Evolutionary conservation across 306 rosid genomes (phyloP).

Genomic region (Prunus dulcis): DNA sequence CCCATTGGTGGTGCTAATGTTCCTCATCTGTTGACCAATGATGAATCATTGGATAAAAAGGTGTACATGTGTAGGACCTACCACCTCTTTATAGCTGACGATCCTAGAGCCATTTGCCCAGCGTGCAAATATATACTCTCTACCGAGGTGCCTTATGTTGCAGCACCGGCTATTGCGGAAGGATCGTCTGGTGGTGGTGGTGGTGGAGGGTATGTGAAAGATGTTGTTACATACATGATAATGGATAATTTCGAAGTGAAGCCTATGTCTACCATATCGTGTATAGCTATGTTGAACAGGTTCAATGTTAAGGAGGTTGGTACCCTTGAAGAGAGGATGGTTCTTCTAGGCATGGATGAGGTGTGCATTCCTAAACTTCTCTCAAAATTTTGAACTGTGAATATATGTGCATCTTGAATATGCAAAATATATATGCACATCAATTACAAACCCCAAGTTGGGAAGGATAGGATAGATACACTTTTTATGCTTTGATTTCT

Average conservation of each 20-base stretch:
- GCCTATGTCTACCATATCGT: conserved; percentile 22
- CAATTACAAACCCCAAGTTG: background rate
- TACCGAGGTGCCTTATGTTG: background rate
- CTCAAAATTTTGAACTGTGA: background rate
- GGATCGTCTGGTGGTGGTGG: background rate
- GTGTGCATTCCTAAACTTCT: conserved; percentile 10
- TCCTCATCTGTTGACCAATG: background rate
- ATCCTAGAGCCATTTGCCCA: conserved; percentile 22
- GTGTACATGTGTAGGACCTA: background rate
- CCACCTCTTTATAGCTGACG: background rate
- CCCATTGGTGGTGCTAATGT: rapidly evolving
- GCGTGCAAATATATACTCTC: background rate
- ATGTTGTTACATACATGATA: too few species aligned
- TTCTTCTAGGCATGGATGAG: conserved; percentile 23
- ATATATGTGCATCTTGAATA: background rate
- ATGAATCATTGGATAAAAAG: background rate
- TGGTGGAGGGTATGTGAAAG: too few species aligned
- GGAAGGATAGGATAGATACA: background rate
- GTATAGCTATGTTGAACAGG: conserved; percentile 7
- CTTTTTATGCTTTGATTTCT: background rate
- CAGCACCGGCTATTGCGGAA: background rate
- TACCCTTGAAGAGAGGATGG: conserved; percentile 20
- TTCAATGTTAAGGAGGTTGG: conserved; percentile 19
- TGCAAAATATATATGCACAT: too few species aligned
- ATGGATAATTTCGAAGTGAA: conserved; percentile 31